Conservation (phyloP, 495 filamentous ascomycete genomes). For the Amniculicola lignicola region DNA sequence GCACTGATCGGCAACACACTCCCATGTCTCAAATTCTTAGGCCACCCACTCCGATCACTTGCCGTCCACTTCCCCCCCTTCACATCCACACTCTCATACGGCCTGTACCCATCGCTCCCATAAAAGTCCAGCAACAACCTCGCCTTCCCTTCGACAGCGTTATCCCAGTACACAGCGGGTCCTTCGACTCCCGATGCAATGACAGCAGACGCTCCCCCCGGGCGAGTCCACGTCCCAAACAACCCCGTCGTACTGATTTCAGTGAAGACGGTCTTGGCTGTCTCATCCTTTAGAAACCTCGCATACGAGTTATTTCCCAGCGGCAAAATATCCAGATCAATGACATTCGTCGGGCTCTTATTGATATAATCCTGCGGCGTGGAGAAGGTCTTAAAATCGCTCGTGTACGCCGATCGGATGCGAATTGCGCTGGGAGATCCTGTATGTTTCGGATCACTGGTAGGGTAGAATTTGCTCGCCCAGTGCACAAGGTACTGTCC, state of each 20-base stretch:
- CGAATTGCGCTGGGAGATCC: slow-evolving; percentile 15
- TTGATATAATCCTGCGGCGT: slow-evolving; percentile 24
- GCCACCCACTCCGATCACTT: slow-evolving; percentile 42
- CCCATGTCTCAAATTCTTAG: slow-evolving; percentile 50
- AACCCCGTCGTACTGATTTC: slow-evolving; percentile 48
- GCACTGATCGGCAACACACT: slow-evolving; percentile 48
- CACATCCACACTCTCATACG: slow-evolving; percentile 46
- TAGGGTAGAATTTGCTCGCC: slow-evolving; percentile 49
- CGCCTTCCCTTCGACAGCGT: slow-evolving; percentile 43
- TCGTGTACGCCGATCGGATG: slow-evolving; percentile 26
- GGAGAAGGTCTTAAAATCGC: slow-evolving; percentile 19
- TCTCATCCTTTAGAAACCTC: slow-evolving; percentile 55
- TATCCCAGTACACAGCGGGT: slow-evolving; percentile 50
- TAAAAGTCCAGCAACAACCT: slow-evolving; percentile 53
- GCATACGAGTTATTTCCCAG: slow-evolving; percentile 41
- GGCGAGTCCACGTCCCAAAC: slow-evolving; percentile 52
- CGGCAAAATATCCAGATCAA: slow-evolving; percentile 45
- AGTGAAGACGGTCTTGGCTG: slow-evolving; percentile 50
- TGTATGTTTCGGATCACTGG: slow-evolving; percentile 15
- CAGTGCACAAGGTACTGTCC: slow-evolving; percentile 53
- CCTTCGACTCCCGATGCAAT: slow-evolving; percentile 51
- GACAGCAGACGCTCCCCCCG: slow-evolving; percentile 43
- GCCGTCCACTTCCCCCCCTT: slow-evolving; percentile 47
- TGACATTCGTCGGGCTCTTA: slow-evolving; percentile 27
- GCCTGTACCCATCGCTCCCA: slow-evolving; percentile 51